These are phyloP conservation scores for Scutellaria minor DNA, from an alignment of 257 asterid species.

Conservation along the genomic window DNA sequence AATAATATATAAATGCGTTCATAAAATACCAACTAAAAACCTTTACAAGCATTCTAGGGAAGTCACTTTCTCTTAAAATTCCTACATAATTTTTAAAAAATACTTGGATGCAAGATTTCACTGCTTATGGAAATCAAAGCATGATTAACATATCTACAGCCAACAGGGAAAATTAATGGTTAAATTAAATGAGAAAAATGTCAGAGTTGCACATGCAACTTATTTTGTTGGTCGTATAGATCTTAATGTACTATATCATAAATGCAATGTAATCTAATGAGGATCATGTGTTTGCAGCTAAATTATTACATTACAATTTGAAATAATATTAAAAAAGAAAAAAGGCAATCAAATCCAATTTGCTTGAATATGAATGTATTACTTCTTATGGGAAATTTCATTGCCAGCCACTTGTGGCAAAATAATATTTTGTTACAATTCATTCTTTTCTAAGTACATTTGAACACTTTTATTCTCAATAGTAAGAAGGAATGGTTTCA, in stretches of 20 bases:
- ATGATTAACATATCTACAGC: not conserved
- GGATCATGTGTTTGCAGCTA: not conserved
- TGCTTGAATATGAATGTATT: not conserved
- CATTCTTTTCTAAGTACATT: no score
- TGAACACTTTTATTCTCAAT: no score
- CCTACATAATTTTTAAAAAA: not conserved
- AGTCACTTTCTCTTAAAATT: not conserved
- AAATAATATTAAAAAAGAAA: not conserved
- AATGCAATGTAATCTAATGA: conserved; percentile 18
- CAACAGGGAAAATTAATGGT: conserved; percentile 3
- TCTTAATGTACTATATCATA: conserved; percentile 17
- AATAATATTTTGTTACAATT: no score
- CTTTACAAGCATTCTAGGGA: not conserved
- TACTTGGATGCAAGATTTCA: not conserved
- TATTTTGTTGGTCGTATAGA: conserved; percentile 1
- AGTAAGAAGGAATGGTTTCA: no score
- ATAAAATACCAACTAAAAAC: not conserved
- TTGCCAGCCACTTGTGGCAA: not conserved
- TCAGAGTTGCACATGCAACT: conserved; percentile 33
- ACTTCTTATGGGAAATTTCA: not conserved
- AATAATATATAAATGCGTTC: not conserved
- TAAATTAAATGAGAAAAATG: not conserved
- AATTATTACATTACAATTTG: not conserved
- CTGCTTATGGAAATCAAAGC: not conserved
- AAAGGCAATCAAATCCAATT: not conserved